Evolutionary conservation across 305 asterid genomes (phyloP).

Genomic region (Andrographis paniculata): DNA sequence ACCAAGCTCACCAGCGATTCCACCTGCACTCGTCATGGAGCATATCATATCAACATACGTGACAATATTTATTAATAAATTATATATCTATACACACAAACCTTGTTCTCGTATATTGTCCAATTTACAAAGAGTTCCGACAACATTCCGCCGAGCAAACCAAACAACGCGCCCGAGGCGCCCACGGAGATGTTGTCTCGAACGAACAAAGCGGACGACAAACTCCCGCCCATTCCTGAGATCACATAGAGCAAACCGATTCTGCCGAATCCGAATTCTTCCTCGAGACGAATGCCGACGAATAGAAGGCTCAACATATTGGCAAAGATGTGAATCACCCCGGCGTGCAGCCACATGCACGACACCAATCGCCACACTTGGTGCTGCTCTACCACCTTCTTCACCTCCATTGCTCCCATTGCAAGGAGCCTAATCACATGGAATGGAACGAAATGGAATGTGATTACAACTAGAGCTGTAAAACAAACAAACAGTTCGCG

Average conservation of each 20-base stretch:
- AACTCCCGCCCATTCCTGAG: constrained; percentile 83
- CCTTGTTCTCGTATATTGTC: constrained; percentile 90
- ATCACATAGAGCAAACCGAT: constrained; percentile 53
- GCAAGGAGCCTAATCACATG: constrained; percentile 35
- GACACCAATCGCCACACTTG: constrained; percentile 60
- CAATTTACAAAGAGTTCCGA: constrained; percentile 88
- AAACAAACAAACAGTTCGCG: no score
- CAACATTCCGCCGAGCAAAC: constrained; percentile 88
- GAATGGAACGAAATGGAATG: background rate
- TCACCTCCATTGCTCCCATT: constrained; percentile 70
- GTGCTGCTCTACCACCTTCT: constrained; percentile 46
- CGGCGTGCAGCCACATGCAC: constrained; percentile 95
- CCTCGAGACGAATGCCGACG: constrained; percentile 88
- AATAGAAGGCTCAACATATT: constrained; percentile 79
- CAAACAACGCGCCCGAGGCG: constrained; percentile 93
- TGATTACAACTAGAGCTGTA: no score
- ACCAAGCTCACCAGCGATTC: constrained; percentile 55
- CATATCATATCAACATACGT: background rate
- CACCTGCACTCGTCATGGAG: constrained; percentile 29
- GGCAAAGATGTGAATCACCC: constrained; percentile 71
- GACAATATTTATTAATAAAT: background rate
- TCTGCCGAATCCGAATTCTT: constrained; percentile 92
- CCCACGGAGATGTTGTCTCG: constrained; percentile 71
- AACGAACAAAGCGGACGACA: constrained; percentile 56
- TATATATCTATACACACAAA: background rate